These are phyloP conservation scores for Pestalotiopsis sp. DNA, from an alignment of 2,329 filamentous ascomycete species.

Conservation along the genomic window DNA sequence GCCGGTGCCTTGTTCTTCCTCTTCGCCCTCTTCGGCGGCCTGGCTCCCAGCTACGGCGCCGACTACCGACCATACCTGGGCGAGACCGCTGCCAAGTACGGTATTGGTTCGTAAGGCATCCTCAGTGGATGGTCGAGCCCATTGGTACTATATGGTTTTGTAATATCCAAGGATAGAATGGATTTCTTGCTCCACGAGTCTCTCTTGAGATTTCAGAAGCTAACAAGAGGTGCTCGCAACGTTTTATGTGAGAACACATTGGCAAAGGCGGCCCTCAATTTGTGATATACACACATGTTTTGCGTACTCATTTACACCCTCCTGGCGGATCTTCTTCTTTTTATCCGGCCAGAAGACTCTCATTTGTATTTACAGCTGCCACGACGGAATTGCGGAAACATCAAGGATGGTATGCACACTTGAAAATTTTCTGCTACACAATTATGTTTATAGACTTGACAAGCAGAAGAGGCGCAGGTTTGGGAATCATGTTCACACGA, in stretches of 20 bases:
- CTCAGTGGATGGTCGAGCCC: slow-evolving; percentile 14
- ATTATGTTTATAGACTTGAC: slow-evolving; percentile 12
- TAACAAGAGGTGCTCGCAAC: not conserved
- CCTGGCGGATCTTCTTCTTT: not conserved
- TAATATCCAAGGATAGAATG: slow-evolving; percentile 20
- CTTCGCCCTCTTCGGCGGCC: slow-evolving; percentile 68
- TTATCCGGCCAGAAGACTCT: slow-evolving; percentile 1
- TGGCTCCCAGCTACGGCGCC: slow-evolving; percentile 61
- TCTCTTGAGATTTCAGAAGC: not conserved
- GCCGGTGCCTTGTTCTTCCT: slow-evolving; percentile 61
- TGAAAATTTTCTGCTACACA: not conserved
- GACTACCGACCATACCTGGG: slow-evolving; percentile 51
- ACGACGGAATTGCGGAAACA: not conserved
- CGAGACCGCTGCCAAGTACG: slow-evolving; percentile 50
- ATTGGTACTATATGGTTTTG: slow-evolving; percentile 22
- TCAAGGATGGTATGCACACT: not conserved
- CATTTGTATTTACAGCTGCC: not conserved
- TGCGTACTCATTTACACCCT: not conserved
- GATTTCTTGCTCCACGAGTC: not conserved
- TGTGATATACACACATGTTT: not conserved
- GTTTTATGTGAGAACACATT: not conserved
- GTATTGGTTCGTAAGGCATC: slow-evolving; percentile 28
- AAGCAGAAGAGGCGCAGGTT: slow-evolving; percentile 3
- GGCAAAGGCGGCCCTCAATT: not conserved
- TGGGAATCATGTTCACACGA: not conserved